Evolutionary conservation across 257 asterid genomes (phyloP).

Genomic region (Misopates orontium): DNA sequence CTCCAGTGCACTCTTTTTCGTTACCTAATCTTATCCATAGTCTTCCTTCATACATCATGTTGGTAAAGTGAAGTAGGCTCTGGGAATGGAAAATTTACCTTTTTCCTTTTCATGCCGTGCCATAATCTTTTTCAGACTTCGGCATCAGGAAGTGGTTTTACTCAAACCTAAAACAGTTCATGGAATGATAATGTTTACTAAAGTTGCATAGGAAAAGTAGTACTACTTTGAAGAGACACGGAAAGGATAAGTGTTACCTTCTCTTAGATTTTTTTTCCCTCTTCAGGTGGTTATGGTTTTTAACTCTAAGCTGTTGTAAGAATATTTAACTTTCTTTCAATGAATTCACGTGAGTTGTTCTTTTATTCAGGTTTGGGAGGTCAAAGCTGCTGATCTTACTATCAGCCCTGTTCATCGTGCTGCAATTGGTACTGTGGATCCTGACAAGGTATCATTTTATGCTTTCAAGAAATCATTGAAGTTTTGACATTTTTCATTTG

Average conservation of each 20-base stretch:
- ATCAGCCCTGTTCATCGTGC: slow-evolving; percentile 97
- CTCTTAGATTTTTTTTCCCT: neutral
- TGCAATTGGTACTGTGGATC: slow-evolving; percentile 82
- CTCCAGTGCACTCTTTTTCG: too few relatives aligned
- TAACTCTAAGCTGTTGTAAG: neutral
- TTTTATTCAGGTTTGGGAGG: slow-evolving; percentile 89
- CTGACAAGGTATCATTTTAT: slow-evolving; percentile 56
- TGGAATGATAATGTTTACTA: neutral
- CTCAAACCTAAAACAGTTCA: neutral
- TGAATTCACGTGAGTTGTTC: slow-evolving; percentile 7
- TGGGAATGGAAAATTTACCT: neutral
- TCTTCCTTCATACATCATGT: neutral
- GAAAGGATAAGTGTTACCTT: neutral
- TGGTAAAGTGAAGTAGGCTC: too few relatives aligned
- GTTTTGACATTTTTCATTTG: neutral
- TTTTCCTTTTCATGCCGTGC: too few relatives aligned
- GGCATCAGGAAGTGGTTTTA: neutral
- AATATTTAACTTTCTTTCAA: neutral
- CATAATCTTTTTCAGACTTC: too few relatives aligned
- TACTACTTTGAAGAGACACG: neutral
- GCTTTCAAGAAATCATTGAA: neutral
- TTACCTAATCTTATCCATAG: too few relatives aligned
- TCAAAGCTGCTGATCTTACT: slow-evolving; percentile 97
- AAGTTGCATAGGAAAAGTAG: neutral
- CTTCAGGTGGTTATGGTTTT: neutral